phyloP scores from a whole-genome alignment of 176 grass and related monocot species.

The Hsuehochloa calcarea region DNA sequence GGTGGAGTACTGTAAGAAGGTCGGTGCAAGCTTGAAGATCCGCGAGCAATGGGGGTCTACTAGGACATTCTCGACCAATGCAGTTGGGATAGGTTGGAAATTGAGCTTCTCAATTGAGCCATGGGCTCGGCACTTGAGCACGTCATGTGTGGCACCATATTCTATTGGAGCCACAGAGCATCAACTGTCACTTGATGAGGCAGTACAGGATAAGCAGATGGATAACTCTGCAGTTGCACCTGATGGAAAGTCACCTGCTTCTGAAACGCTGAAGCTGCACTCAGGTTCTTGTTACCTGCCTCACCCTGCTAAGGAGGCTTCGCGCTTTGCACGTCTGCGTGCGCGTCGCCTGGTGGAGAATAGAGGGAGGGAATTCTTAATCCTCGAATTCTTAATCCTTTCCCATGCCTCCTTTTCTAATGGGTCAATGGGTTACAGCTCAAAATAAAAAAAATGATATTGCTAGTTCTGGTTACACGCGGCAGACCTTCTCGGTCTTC shows the following conservation, averaged over 20 bases:
- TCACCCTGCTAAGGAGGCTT: slow-evolving; percentile 93
- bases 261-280: slow-evolving; percentile 56
- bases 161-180: slow-evolving; percentile 61
- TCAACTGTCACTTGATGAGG: slow-evolving; percentile 67
- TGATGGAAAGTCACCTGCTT: slow-evolving; percentile 48
- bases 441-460: too few species aligned
- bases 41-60: slow-evolving; percentile 38
- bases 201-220: slow-evolving; percentile 49
- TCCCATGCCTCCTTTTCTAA: too few species aligned
- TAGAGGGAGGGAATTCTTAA: too few species aligned
- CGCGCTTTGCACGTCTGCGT: too few species aligned
- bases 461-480: too few species aligned
- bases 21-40: slow-evolving; percentile 47
- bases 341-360: too few species aligned
- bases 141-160: slow-evolving; percentile 47
- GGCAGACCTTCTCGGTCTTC: too few species aligned
- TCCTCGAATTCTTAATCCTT: too few species aligned
- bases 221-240: slow-evolving; percentile 44
- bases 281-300: slow-evolving; percentile 95
- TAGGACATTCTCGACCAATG: slow-evolving; percentile 53
- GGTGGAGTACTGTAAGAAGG: slow-evolving; percentile 51
- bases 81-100: slow-evolving; percentile 27
- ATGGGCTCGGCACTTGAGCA: slow-evolving; percentile 43
- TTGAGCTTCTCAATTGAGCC: slow-evolving; percentile 45
- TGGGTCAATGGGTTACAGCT: too few species aligned